Conservation (phyloP, 2,329 filamentous ascomycete species). For the Aspergillus versicolor region DNA sequence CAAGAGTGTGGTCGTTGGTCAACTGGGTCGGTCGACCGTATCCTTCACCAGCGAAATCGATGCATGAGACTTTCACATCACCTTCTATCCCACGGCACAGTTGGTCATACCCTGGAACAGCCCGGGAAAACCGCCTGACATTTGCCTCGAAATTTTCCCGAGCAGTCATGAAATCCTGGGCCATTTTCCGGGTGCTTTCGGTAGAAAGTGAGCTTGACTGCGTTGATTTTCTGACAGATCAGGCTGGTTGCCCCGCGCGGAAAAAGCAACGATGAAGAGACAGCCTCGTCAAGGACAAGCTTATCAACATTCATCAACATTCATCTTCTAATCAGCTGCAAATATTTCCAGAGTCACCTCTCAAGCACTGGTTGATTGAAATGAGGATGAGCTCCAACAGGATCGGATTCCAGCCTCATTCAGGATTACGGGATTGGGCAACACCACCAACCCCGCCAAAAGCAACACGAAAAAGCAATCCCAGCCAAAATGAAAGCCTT, state of each 20-base stretch:
- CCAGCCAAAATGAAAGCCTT: neutral
- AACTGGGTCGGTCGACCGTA: neutral
- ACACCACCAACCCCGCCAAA: neutral
- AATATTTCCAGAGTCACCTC: too few relatives aligned
- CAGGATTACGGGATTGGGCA: neutral
- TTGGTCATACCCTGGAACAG: neutral
- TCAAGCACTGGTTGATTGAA: too few relatives aligned
- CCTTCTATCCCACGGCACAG: neutral
- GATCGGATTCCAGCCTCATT: neutral
- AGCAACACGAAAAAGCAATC: neutral
- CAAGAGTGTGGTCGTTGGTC: neutral
- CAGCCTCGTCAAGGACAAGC: too few relatives aligned
- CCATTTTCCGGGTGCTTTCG: neutral
- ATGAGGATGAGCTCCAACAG: neutral
- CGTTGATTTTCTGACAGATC: neutral
- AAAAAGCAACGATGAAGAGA: too few relatives aligned
- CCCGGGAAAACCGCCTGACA: neutral
- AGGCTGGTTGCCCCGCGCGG: too few relatives aligned
- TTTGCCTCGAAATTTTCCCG: neutral
- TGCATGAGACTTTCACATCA: neutral
- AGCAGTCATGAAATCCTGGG: neutral
- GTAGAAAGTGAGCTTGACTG: neutral
- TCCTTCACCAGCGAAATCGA: neutral
- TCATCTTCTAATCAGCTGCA: too few relatives aligned
- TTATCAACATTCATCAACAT: too few relatives aligned